phyloP scores from a whole-genome alignment of 164 flowering plant species.

The Nelumbo lutea region DNA sequence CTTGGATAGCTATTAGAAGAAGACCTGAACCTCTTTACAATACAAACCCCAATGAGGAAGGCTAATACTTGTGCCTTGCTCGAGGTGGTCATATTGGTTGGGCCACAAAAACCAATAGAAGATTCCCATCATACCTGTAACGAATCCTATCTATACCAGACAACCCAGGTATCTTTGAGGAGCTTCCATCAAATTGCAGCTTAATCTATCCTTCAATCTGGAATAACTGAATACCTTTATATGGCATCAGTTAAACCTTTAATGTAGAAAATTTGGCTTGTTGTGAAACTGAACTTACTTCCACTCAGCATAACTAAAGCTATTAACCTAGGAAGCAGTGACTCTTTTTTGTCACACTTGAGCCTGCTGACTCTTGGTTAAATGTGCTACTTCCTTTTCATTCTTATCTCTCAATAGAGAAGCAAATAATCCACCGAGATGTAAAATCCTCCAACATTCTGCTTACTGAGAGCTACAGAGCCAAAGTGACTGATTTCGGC shows the following conservation, averaged over 20 bases:
- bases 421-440: slow-evolving; percentile 90
- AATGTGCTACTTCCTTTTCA: not conserved
- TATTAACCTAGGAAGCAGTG: not conserved
- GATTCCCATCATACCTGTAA: too few relatives aligned
- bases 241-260: not conserved
- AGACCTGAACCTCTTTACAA: too few relatives aligned
- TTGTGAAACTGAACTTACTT: not conserved
- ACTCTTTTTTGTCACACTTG: not conserved
- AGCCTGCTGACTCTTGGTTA: not conserved
- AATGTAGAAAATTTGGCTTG: not conserved
- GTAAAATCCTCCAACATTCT: slow-evolving; percentile 96
- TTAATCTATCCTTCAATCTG: too few relatives aligned
- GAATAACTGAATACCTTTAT: too few relatives aligned
- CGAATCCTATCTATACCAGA: too few relatives aligned
- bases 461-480: slow-evolving; percentile 73
- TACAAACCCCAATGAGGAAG: too few relatives aligned
- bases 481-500: slow-evolving; percentile 98
- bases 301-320: not conserved
- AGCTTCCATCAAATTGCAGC: too few relatives aligned
- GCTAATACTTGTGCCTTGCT: too few relatives aligned
- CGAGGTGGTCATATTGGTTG: too few relatives aligned
- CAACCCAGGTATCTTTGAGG: too few relatives aligned
- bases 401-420: slow-evolving; percentile 43
- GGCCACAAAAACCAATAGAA: too few relatives aligned
- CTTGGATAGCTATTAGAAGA: too few relatives aligned